phyloP scores from a whole-genome alignment of 495 filamentous ascomycete genomes.

The Talaromyces wortmannii region DNA sequence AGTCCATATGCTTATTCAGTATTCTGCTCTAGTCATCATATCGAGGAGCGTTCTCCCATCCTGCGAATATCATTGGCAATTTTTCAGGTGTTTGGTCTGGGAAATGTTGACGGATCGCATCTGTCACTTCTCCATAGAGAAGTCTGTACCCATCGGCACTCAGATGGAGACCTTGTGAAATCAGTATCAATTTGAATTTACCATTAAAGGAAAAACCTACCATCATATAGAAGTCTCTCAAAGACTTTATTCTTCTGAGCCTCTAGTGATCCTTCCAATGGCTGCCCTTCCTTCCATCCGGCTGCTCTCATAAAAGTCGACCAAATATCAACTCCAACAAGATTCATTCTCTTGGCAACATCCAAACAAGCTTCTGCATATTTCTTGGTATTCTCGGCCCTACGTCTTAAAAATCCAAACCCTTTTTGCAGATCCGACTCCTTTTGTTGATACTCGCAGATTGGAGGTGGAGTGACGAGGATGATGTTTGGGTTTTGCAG shows the following conservation, averaged over 20 bases:
- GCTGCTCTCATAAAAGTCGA: slow-evolving; percentile 58
- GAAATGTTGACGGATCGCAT: slow-evolving; percentile 44
- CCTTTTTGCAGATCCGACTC: slow-evolving; percentile 44
- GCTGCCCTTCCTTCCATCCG: slow-evolving; percentile 52
- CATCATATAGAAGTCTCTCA: slow-evolving; percentile 48
- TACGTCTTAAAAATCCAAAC: slow-evolving; percentile 31
- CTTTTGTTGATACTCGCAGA: slow-evolving; percentile 66
- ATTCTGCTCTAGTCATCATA: background rate
- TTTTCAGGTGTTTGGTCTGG: slow-evolving; percentile 50
- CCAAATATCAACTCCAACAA: slow-evolving; percentile 74
- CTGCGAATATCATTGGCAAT: slow-evolving; percentile 45
- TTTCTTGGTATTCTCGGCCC: slow-evolving; percentile 54
- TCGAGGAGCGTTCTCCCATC: slow-evolving; percentile 39
- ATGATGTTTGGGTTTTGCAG: slow-evolving; percentile 71
- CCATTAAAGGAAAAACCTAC: slow-evolving; percentile 24
- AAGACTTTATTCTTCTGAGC: slow-evolving; percentile 39
- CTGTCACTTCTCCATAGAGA: slow-evolving; percentile 50
- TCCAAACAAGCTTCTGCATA: slow-evolving; percentile 66
- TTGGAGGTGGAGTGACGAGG: slow-evolving; percentile 68
- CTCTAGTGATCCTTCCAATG: slow-evolving; percentile 43
- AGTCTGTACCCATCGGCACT: slow-evolving; percentile 50
- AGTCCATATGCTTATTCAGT: background rate
- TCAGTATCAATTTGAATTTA: slow-evolving; percentile 4
- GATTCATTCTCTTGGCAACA: slow-evolving; percentile 51
- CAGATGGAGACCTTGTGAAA: slow-evolving; percentile 52